phyloP scores from a whole-genome alignment of 352 stramenopile genomes.

The Paralagenidium karlingii region DNA sequence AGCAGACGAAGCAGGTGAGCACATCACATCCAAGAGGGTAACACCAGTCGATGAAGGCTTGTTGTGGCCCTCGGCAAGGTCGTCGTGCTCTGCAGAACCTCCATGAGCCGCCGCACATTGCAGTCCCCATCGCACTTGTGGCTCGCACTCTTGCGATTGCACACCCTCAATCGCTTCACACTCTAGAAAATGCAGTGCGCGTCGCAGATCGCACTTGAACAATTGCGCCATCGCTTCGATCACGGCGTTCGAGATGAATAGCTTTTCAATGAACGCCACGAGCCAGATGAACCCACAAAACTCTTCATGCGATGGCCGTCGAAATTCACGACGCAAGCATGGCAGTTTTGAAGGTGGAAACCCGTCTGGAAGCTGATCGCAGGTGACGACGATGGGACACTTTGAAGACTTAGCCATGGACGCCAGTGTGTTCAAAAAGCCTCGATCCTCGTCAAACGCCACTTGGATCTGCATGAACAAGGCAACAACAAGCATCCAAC shows the following conservation, averaged over 20 bases:
- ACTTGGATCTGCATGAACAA: constrained; percentile 26
- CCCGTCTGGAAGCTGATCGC: constrained; percentile 30
- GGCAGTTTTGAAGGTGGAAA: constrained; percentile 47
- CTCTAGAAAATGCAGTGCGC: constrained; percentile 60
- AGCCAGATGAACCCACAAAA: constrained; percentile 58
- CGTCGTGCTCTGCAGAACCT: too few species aligned
- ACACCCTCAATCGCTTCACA: too few species aligned
- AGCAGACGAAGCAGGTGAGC: too few species aligned
- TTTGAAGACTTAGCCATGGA: constrained; percentile 74
- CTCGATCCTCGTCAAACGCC: constrained; percentile 73
- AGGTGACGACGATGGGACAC: constrained; percentile 71
- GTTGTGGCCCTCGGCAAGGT: too few species aligned
- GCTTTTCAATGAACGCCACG: constrained; percentile 36
- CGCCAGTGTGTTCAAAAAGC: constrained; percentile 50
- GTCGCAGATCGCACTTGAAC: constrained; percentile 52
- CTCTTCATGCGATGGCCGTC: constrained; percentile 30
- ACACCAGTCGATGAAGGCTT: too few species aligned
- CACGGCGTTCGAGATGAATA: constrained; percentile 20
- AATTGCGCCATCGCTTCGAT: constrained; percentile 28
- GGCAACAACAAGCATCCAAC: neutral
- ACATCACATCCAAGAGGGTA: too few species aligned
- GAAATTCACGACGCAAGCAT: constrained; percentile 17
- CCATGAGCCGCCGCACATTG: too few species aligned
- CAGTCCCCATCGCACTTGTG: too few species aligned
- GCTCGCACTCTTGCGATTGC: too few species aligned